A percentile compares a stretch with the other conserved stretches of the same genome.
Evolutionary conservation across 164 flowering plant genomes (phyloP).

Genomic region (Tinospora cordifolia): DNA sequence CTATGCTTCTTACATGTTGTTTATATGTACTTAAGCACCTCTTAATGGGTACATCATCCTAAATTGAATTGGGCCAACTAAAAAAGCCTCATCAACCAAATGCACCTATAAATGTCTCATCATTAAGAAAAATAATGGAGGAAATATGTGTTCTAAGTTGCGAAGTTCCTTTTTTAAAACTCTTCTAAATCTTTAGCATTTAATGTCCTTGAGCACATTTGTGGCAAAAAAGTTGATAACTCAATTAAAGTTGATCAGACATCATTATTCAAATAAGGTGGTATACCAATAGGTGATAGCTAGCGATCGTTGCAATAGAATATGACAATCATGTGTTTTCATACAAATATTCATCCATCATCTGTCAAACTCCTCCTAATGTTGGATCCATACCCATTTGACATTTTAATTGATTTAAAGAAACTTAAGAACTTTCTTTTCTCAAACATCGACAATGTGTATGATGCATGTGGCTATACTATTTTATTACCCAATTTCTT

Average conservation of each 20-base stretch:
- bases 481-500: no score
- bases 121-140: no score
- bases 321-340: background rate
- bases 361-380: background rate
- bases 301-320: no score
- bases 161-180: no score
- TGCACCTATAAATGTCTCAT: no score
- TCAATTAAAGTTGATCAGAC: background rate
- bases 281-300: background rate
- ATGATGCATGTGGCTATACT: no score
- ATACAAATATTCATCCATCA: background rate
- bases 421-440: no score
- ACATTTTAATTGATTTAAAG: background rate
- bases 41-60: background rate
- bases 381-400: no score
- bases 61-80: background rate
- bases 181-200: no score
- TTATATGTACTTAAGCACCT: background rate
- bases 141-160: no score
- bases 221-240: no score
- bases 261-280: background rate
- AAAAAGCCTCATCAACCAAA: background rate
- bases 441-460: background rate
- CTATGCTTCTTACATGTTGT: background rate
- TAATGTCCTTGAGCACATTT: no score